phyloP scores from a whole-genome alignment of 352 stramenopile species.

The Phytophthora ohioensis region DNA sequence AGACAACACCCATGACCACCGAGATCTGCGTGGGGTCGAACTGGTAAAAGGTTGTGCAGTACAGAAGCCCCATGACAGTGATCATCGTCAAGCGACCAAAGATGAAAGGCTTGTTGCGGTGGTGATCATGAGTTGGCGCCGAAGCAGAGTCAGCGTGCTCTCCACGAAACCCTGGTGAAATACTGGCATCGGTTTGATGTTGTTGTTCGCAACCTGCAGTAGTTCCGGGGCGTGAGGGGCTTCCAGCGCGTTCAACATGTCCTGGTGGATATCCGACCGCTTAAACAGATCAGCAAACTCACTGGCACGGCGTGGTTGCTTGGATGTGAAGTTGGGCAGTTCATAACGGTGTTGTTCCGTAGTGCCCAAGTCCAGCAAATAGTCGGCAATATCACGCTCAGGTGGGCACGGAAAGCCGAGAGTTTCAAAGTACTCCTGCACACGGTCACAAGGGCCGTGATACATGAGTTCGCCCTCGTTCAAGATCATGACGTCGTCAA shows the following conservation, averaged over 20 bases:
- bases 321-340: constrained; percentile 1
- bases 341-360: constrained; percentile 39
- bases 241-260: constrained; percentile 39
- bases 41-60: constrained; percentile 55
- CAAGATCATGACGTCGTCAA: constrained; percentile 61
- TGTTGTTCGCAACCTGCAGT: constrained; percentile 21
- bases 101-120: constrained; percentile 43
- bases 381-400: constrained; percentile 42
- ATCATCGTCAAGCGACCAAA: constrained; percentile 51
- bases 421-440: constrained; percentile 51
- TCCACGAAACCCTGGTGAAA: constrained; percentile 50
- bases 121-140: constrained; percentile 66
- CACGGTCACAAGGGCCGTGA: constrained; percentile 46
- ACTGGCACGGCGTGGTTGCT: constrained; percentile 27
- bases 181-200: constrained; percentile 18
- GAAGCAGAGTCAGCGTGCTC: constrained; percentile 38
- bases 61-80: constrained; percentile 50
- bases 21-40: constrained; percentile 46
- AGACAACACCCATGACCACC: constrained; percentile 71
- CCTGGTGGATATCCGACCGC: constrained; percentile 42
- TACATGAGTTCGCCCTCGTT: constrained; percentile 90
- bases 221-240: constrained; percentile 31
- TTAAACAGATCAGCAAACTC: constrained; percentile 46
- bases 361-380: constrained; percentile 41
- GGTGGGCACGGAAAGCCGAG: constrained; percentile 49